Evolutionary conservation across 148 eudicot genomes (phyloP), one percentile per base, ranked within the genome.

Genomic region (Dianthus caryophyllus): DNA sequence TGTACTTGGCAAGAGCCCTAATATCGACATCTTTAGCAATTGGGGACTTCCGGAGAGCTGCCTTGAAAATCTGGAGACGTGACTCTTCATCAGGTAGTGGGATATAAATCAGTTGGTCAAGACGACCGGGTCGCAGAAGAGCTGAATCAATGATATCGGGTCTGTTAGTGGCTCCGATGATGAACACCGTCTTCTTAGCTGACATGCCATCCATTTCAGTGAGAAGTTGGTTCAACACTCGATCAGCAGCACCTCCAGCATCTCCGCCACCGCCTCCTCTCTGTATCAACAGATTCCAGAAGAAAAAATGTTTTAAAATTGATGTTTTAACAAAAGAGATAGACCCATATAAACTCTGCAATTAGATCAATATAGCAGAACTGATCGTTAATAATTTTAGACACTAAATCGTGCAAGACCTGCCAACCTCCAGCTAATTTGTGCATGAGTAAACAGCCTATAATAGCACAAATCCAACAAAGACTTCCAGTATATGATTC

Each of bases 171-270:
- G 96, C 96, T 20, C 93, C 96, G 48, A 90, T 90, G 15, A 87
- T 87, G 79, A 90, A 90, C 6, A 90, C 96, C 8, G 96, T 90
- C 22, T 90, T 90, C 83, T 90, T 90, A 22, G 96, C 96, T 41
- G 85, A 80, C 96, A 90, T 90, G 30, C 96, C 96, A 71, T 90
- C 96, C 96, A 90, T 90, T 73, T 90, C 96, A 4, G 96, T 90
- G 24, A 90, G 74, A 36, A 90, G 88, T 61, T 90, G 96, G 39
- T 90, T 90, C 84, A 90, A 68, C 47, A 90, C 96, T 52, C 96
- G 76, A 72, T 90, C 96, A 57, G 96, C 96, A 11, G 96, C 96
- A 72, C 96, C 96, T 15, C 96, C 96, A 36, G 96, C 96, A 84
- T 90, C 96, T 62, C 96, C 96, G n/a, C 39, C 68, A 54, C 96